Evolutionary conservation across 164 flowering plant genomes (phyloP), one percentile per base, ranked within the genome.

Genomic region (Cinnamomum chago): DNA sequence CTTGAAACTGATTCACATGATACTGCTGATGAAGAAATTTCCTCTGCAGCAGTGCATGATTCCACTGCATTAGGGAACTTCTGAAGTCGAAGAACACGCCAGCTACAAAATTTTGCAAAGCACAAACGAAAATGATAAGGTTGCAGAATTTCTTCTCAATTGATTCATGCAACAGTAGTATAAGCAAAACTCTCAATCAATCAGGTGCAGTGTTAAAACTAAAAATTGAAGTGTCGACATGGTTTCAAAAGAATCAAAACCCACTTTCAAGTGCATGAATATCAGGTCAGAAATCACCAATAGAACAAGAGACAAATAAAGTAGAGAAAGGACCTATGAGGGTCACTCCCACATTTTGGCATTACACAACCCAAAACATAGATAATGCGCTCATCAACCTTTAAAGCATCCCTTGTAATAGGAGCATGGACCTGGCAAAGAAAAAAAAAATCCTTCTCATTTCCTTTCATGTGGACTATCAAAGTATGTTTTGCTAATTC

Each of bases 1-100:
- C 73, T 79, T 50, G 87, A 79, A 76, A 13, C 69, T 14, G 81
- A 67, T 67, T 22, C 79, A 75, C 84, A 70, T 35, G 82, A 52
- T 40, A 76, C 66, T 20, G 75, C 17, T 12, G 74, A 71, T 47
- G 84, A 55, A n/a, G 2, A 77, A 17, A 35, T 70, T 60, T 83
- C 79, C 15, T 73, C 67, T 58, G 64, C 23, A 15, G 65, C n/a
- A 13, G 64, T 18, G 24, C 40, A 62, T 18, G 76, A 71, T 74
- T 80, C 84, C 58, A 75, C 83, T 33, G 27, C 77, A 73, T 68
- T 76, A 23, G 76, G 50, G n/a, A 20, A 20, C 75, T 85, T 92
- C 80, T 94, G 98, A 79, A 91, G 72, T 62, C 98, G 88, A 80
- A 93, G 71, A 78, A 87, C 92, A 47, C 91, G 82, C 97, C 99